A percentile compares a stretch with the other conserved stretches of the same genome.
phyloP scores from a whole-genome alignment of 768 basidiomycete species.

The Mycena polygramma region DNA sequence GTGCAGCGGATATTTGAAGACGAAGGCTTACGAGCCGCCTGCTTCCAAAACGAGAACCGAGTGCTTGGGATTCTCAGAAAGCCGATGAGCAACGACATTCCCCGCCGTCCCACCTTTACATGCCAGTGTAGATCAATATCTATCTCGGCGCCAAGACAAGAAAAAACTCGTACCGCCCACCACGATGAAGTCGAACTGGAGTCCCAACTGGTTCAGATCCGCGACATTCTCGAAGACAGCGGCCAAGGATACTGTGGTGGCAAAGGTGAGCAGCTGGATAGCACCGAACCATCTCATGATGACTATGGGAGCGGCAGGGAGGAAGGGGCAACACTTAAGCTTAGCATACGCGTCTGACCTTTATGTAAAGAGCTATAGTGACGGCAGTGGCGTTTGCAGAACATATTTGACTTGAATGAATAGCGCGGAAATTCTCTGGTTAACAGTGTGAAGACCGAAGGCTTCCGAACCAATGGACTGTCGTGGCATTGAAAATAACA shows the following conservation, averaged over 20 bases:
- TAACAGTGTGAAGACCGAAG: no score
- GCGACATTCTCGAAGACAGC: not conserved
- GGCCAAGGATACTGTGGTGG: not conserved
- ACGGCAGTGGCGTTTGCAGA: no score
- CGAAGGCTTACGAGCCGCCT: conserved; percentile 40
- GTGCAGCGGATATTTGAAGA: not conserved
- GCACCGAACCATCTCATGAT: not conserved
- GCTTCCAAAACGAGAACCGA: conserved; percentile 51
- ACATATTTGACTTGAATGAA: no score
- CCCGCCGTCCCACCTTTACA: conserved; percentile 46
- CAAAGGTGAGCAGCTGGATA: not conserved
- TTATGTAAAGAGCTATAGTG: no score
- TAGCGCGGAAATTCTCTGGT: no score
- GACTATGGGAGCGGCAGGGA: not conserved
- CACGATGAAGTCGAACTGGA: not conserved
- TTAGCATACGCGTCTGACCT: no score
- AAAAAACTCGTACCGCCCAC: not conserved
- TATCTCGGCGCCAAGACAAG: not conserved
- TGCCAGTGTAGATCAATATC: not conserved
- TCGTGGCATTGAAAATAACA: no score
- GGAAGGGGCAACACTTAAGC: no score
- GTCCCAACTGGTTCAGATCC: not conserved
- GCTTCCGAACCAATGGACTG: no score
- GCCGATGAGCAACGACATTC: conserved; percentile 48
- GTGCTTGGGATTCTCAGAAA: conserved; percentile 47